These are phyloP conservation scores for Phytopythium litorale DNA, from an alignment of 352 stramenopile species.

Conservation along the genomic window DNA sequence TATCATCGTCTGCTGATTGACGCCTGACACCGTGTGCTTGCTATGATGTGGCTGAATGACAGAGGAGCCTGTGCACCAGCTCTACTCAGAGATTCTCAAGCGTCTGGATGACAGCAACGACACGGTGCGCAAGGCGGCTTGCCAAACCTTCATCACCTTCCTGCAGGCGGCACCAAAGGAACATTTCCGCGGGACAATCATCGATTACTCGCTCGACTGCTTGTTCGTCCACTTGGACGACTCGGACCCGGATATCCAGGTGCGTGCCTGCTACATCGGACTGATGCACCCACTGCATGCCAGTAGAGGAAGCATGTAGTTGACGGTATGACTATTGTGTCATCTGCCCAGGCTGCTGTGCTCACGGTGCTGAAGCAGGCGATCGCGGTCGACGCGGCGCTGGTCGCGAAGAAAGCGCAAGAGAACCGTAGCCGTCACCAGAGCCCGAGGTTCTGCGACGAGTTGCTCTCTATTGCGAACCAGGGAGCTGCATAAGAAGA, in stretches of 20 bases:
- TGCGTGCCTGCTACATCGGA: slow-evolving; percentile 13
- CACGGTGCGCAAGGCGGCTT: slow-evolving; percentile 82
- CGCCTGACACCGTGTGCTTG: neutral
- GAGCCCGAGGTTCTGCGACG: slow-evolving; percentile 66
- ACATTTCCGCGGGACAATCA: slow-evolving; percentile 86
- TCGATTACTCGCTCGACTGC: slow-evolving; percentile 89
- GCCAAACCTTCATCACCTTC: slow-evolving; percentile 86
- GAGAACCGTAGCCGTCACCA: slow-evolving; percentile 75
- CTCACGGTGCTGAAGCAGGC: slow-evolving; percentile 69
- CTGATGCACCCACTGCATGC: neutral
- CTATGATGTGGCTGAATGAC: neutral
- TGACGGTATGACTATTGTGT: neutral
- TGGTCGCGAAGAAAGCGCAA: slow-evolving; percentile 66
- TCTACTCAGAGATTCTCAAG: slow-evolving; percentile 92
- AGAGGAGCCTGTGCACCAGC: slow-evolving; percentile 89
- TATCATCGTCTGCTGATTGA: neutral
- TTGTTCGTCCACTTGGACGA: slow-evolving; percentile 92
- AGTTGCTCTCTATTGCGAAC: slow-evolving; percentile 46
- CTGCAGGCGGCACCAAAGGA: slow-evolving; percentile 76
- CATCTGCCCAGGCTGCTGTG: slow-evolving; percentile 46
- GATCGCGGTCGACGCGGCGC: slow-evolving; percentile 44
- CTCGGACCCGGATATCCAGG: slow-evolving; percentile 81
- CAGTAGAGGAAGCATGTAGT: no score
- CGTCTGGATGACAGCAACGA: slow-evolving; percentile 91
- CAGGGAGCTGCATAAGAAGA: slow-evolving; percentile 17